phyloP scores from a whole-genome alignment of 2,329 filamentous ascomycete species.

The Paecilomyces sp. region DNA sequence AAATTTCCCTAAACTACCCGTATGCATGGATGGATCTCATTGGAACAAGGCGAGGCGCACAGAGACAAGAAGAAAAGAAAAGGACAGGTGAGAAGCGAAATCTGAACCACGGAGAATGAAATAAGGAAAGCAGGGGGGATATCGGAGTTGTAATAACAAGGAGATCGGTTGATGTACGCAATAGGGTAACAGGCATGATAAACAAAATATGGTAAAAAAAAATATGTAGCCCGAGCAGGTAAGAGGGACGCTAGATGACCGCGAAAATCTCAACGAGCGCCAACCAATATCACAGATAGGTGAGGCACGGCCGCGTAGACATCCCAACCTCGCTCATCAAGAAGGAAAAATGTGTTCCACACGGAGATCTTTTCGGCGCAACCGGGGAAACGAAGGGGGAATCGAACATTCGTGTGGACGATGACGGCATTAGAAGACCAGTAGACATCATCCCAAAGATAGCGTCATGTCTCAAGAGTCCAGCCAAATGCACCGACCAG shows the following conservation, averaged over 20 bases:
- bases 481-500: constrained; percentile 15
- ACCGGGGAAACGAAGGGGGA: constrained; percentile 30
- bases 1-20: constrained; percentile 4
- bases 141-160: constrained; percentile 3
- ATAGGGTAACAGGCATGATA: constrained; percentile 1
- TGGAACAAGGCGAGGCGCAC: not conserved
- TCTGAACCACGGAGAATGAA: not conserved
- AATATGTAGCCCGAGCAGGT: not conserved
- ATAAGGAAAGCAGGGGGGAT: constrained; percentile 2
- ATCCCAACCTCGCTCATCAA: constrained; percentile 13
- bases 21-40: constrained; percentile 4
- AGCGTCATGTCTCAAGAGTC: constrained; percentile 16
- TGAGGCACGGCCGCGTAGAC: constrained; percentile 23
- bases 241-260: not conserved
- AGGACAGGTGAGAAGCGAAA: not conserved
- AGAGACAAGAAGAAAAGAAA: not conserved
- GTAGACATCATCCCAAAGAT: constrained; percentile 22
- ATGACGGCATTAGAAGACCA: constrained; percentile 26
- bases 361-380: constrained; percentile 19
- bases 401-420: constrained; percentile 32
- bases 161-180: constrained; percentile 1
- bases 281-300: constrained; percentile 10
- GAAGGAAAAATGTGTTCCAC: constrained; percentile 15
- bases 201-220: not conserved
- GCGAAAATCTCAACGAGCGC: not conserved